Conservation (phyloP, 73 alveolate species). For the Effrenium voratum region DNA sequence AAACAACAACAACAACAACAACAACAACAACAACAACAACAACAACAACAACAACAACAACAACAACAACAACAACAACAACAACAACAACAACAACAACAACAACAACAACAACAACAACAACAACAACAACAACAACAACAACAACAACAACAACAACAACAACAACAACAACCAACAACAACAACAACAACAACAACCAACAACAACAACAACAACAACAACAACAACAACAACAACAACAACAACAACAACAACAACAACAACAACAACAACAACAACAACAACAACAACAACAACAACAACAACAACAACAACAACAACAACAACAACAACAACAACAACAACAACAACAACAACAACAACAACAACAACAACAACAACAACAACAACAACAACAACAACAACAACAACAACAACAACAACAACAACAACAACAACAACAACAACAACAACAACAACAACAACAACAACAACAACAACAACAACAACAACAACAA, state of each 20-base stretch:
- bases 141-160: not conserved
- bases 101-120: not conserved
- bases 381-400: no score
- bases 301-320: no score
- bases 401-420: no score
- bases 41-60: not conserved
- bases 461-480: no score
- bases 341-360: no score
- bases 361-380: no score
- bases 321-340: no score
- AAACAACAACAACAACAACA: not conserved
- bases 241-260: not conserved
- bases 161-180: not conserved
- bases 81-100: not conserved
- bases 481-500: no score
- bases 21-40: not conserved
- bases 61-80: not conserved
- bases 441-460: no score
- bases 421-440: no score
- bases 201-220: not conserved
- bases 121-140: not conserved
- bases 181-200: not conserved
- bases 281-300: not conserved
- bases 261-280: not conserved
- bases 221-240: no score